phyloP scores from a whole-genome alignment of 768 basidiomycete species.

The Lentinula lateritia region DNA sequence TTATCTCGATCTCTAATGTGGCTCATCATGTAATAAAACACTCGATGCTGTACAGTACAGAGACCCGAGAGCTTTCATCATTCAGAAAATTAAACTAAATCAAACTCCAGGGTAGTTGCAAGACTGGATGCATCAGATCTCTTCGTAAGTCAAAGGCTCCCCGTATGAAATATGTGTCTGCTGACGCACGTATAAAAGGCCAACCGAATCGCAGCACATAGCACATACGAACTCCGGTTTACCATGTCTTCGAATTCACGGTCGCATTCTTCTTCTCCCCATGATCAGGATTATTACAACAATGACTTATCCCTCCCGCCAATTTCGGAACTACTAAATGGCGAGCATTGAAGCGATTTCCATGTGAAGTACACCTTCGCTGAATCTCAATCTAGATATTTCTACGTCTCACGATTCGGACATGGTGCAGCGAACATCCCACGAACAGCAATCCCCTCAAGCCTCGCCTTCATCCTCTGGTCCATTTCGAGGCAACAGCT shows the following conservation, averaged over 20 bases:
- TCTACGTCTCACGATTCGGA: neutral
- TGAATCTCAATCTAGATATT: neutral
- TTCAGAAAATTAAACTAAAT: neutral
- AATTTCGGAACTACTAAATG: neutral
- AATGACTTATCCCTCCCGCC: neutral
- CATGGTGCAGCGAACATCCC: neutral
- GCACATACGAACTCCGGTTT: neutral
- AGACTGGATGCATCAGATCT: neutral
- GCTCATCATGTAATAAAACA: neutral
- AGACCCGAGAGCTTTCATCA: neutral
- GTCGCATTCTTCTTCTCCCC: neutral
- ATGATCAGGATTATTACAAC: neutral
- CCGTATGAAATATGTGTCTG: neutral
- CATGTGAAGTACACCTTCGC: neutral
- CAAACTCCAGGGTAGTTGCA: neutral
- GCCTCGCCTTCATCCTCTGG: no score
- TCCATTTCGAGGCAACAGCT: no score
- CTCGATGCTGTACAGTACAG: neutral
- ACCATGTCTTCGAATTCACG: neutral
- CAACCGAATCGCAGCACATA: neutral
- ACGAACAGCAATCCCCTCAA: neutral
- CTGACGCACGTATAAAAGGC: neutral
- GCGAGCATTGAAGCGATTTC: neutral
- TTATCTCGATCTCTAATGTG: neutral
- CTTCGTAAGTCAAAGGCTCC: neutral